Conservation (phyloP, 441 rosid genomes). For the Arabidopsis lyrata region DNA sequence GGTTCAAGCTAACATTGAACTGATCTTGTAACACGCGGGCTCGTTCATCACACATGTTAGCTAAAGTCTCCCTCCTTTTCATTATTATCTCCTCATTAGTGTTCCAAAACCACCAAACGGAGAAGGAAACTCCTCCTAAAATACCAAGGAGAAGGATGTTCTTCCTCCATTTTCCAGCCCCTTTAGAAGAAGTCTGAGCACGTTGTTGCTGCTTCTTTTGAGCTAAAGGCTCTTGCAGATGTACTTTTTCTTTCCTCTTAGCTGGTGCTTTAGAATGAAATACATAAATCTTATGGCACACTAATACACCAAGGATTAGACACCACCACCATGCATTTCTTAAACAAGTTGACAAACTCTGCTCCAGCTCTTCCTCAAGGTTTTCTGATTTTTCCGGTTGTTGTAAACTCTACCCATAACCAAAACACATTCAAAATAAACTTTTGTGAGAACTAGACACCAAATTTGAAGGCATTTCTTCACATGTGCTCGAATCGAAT, state of each 20-base stretch:
- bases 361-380: slow-evolving; percentile 42
- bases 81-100: slow-evolving; percentile 46
- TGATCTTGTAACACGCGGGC: slow-evolving; percentile 99
- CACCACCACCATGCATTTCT: slow-evolving; percentile 70
- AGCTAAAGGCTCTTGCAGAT: slow-evolving; percentile 52
- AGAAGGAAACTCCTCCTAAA: slow-evolving; percentile 58
- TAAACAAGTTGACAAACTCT: slow-evolving; percentile 46
- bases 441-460: slow-evolving; percentile 9
- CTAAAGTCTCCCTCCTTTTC: slow-evolving; percentile 75
- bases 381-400: slow-evolving; percentile 38
- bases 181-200: slow-evolving; percentile 54
- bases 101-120: slow-evolving; percentile 77
- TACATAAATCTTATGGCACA: slow-evolving; percentile 53
- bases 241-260: slow-evolving; percentile 45
- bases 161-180: slow-evolving; percentile 86
- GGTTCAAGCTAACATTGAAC: slow-evolving; percentile 98
- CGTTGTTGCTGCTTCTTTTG: slow-evolving; percentile 66
- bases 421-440: slow-evolving; percentile 42
- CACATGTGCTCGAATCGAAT: slow-evolving; percentile 25
- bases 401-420: slow-evolving; percentile 53
- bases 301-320: slow-evolving; percentile 53
- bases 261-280: slow-evolving; percentile 47
- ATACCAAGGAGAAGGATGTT: slow-evolving; percentile 62
- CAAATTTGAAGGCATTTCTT: slow-evolving; percentile 12
- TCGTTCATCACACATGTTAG: slow-evolving; percentile 96